Evolutionary conservation across 1,139 yeast species (phyloP), one percentile per base, ranked within the genome.

Genomic region (Candida sp.): DNA sequence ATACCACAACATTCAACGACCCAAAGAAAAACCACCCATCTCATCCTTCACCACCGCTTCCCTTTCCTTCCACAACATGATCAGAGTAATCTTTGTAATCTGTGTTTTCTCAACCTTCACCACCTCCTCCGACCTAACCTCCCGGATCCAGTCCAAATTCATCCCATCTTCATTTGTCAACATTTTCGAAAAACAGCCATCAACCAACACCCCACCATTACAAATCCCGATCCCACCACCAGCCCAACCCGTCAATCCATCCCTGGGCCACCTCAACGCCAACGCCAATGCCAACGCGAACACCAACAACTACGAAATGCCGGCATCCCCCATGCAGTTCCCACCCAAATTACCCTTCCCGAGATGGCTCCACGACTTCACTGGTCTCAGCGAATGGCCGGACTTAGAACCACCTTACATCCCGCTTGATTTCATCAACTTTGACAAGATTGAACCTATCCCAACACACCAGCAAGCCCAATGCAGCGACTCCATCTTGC

Each of bases 381-480:
- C 97, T 0, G 93, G 93, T 0, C 64, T 90, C 46, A 69, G 61
- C 1, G 78, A 79, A 51, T 92, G 98, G 98, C 98, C 98, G 0
- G 93, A 86, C 1, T 66, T 82, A 49, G 84, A 86, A 46, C 97
- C 97, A 3, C 97, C 98, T 0, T 92, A 90, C 65, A 86, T 92
- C 31, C 93, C 96, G 2, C 70, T 89, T 54, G 89, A 86, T 57
- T 85, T 85, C 58, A 83, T 92, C 54, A 81, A 88, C 61, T 73
- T 90, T 48, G 56, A 62, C 7, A 63, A 63, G 26, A 75, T 90
- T 35, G 61, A 67, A 11, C 54, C 67, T 27, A 72, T 77, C 37
- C 77, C 83, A 9, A 64, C 65, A 5, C 86, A 92, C 58, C 61
- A 66, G 5, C 86, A 83, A 54, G 92, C 91, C 0, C 71, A 72